These are phyloP conservation scores for Bretziella fagacearum DNA, from an alignment of 2,329 filamentous ascomycete genomes.

Conservation along the genomic window DNA sequence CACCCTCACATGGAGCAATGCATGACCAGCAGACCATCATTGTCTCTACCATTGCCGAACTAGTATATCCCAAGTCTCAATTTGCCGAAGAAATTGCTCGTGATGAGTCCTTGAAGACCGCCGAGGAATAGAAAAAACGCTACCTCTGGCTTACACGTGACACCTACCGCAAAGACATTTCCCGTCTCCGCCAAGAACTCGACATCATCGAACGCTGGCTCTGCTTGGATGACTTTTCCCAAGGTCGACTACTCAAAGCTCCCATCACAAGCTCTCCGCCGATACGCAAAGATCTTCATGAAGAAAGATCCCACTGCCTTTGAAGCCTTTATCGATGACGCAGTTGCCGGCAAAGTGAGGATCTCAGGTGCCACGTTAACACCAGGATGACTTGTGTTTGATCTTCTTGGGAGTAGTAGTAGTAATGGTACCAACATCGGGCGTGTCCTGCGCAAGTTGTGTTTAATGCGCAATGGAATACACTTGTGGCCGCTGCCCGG, in stretches of 20 bases:
- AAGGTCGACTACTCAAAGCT: constrained; percentile 44
- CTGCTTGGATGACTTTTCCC: constrained; percentile 26
- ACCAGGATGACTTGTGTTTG: too few relatives aligned
- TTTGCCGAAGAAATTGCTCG: constrained; percentile 21
- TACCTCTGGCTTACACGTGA: constrained; percentile 39
- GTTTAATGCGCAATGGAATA: too few relatives aligned
- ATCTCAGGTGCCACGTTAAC: too few relatives aligned
- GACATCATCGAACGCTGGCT: constrained; percentile 37
- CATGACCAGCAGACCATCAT: constrained; percentile 43
- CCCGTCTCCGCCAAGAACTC: constrained; percentile 35
- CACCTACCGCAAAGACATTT: constrained; percentile 33
- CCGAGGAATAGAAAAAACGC: constrained; percentile 21
- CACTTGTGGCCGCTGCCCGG: too few relatives aligned
- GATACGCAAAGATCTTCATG: too few relatives aligned
- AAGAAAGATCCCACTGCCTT: too few relatives aligned
- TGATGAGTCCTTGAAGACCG: constrained; percentile 17
- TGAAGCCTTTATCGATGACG: too few relatives aligned
- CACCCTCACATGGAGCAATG: constrained; percentile 35
- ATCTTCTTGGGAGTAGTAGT: too few relatives aligned
- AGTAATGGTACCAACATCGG: too few relatives aligned
- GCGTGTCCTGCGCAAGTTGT: too few relatives aligned
- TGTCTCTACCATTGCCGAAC: constrained; percentile 38
- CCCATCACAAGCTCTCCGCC: too few relatives aligned
- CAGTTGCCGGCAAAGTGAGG: too few relatives aligned
- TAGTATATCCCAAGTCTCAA: constrained; percentile 27